Percentiles rank a stretch among this genome's conserved stretches.
Conservation (phyloP, 2,329 filamentous ascomycete genomes). For the Ophiostoma montium region DNA sequence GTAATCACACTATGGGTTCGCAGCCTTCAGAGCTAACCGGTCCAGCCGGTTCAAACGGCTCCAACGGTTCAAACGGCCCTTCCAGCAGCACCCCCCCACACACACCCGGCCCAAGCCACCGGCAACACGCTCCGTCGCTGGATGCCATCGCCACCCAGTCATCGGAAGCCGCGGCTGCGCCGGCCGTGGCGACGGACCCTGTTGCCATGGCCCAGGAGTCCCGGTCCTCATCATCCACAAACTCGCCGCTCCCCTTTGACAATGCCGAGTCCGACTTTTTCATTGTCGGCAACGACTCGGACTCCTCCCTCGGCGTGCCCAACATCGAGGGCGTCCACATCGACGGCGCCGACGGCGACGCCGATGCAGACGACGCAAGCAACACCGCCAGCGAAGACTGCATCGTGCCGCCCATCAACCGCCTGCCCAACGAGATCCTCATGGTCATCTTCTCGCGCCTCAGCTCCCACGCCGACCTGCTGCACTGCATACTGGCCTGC, state of each 20-base stretch:
- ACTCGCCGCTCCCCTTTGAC: constrained; percentile 60
- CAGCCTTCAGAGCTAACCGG: background rate
- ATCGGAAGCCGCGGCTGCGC: background rate
- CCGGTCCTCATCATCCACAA: constrained; percentile 52
- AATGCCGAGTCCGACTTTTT: constrained; percentile 94
- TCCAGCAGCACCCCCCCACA: background rate
- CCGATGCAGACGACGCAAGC: constrained; percentile 22
- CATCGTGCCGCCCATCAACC: constrained; percentile 61
- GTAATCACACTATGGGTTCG: background rate
- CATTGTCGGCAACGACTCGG: constrained; percentile 75
- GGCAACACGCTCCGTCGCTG: constrained; percentile 13
- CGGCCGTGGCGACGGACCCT: no score
- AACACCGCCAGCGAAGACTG: constrained; percentile 27
- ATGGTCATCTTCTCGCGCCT: constrained; percentile 86
- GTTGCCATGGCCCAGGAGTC: constrained; percentile 27
- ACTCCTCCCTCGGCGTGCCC: constrained; percentile 76
- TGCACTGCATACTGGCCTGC: constrained; percentile 86
- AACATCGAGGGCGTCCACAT: constrained; percentile 62
- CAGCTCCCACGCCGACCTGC: constrained; percentile 58
- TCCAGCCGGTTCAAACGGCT: background rate
- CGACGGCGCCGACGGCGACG: constrained; percentile 26
- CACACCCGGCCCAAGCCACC: background rate
- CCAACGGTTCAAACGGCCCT: background rate
- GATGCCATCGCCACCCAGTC: constrained; percentile 14
- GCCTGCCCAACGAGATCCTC: constrained; percentile 84